phyloP scores from a whole-genome alignment of 2,329 filamentous ascomycete genomes.

The Paracorniculantispora psalliotae region DNA sequence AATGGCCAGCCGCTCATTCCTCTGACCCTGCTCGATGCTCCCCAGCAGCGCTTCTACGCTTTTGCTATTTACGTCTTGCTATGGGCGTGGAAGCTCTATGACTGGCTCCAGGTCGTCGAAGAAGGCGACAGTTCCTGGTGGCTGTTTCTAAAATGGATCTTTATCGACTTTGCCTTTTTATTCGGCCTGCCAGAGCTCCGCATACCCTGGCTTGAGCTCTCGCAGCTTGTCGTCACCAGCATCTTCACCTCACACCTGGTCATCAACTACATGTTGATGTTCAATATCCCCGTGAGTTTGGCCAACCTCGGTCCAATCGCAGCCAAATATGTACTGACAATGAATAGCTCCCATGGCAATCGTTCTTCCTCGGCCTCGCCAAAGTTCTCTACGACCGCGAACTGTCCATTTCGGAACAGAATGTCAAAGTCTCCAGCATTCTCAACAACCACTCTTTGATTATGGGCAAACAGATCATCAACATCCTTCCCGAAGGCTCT shows the following conservation, averaged over 20 bases:
- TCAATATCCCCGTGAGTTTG: constrained; percentile 67
- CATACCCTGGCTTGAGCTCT: constrained; percentile 96
- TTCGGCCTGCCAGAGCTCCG: constrained; percentile 81
- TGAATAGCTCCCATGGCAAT: constrained; percentile 63
- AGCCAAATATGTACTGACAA: neutral
- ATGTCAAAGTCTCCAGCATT: constrained; percentile 82
- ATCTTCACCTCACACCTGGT: constrained; percentile 68
- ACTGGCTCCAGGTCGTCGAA: constrained; percentile 73
- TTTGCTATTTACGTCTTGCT: constrained; percentile 72
- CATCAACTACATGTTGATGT: constrained; percentile 85
- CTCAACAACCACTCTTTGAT: constrained; percentile 91
- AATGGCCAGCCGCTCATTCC: constrained; percentile 66
- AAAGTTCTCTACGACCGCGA: constrained; percentile 91
- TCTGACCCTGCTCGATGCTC: constrained; percentile 75
- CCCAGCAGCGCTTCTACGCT: constrained; percentile 84
- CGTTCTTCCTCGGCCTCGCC: constrained; percentile 66
- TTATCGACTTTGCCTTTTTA: constrained; percentile 79
- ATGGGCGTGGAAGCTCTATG: constrained; percentile 79
- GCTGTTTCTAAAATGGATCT: constrained; percentile 90
- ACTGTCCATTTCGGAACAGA: constrained; percentile 85
- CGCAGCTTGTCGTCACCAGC: constrained; percentile 64
- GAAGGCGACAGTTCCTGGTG: constrained; percentile 83
- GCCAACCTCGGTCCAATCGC: accelerated
- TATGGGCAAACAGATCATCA: constrained; percentile 92
- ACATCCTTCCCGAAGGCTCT: constrained; percentile 94